Percentiles rank a stretch among this genome's conserved stretches.
These are phyloP conservation scores for Phialophora macrospora DNA, from an alignment of 2,329 filamentous ascomycete genomes.

Conservation along the genomic window DNA sequence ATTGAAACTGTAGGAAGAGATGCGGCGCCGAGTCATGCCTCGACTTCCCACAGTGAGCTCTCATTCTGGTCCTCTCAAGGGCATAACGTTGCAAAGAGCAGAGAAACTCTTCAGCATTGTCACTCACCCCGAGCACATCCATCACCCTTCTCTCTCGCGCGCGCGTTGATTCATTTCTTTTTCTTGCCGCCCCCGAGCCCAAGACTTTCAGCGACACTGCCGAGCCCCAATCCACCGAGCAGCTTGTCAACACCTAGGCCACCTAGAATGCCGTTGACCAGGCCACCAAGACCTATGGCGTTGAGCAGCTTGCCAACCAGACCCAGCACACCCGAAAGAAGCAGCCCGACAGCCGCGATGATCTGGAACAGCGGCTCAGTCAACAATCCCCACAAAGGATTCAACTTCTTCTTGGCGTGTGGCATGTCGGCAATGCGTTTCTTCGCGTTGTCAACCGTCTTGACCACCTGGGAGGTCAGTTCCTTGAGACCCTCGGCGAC, in stretches of 20 bases:
- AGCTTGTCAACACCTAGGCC: constrained; percentile 77
- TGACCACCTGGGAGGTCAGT: constrained; percentile 77
- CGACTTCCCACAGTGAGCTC: neutral
- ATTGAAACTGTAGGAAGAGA: neutral
- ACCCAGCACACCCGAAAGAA: constrained; percentile 81
- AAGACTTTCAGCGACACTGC: constrained; percentile 55
- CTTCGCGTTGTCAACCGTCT: constrained; percentile 85
- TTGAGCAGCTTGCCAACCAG: constrained; percentile 81
- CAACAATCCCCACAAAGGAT: constrained; percentile 83
- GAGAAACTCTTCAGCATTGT: neutral
- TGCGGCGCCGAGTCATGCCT: neutral
- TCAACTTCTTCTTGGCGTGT: constrained; percentile 91
- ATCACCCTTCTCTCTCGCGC: neutral
- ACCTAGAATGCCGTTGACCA: constrained; percentile 79
- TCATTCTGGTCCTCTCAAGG: neutral
- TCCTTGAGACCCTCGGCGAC: constrained; percentile 85
- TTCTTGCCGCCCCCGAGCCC: constrained; percentile 61
- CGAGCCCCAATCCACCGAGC: constrained; percentile 72
- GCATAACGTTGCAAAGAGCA: neutral
- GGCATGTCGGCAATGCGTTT: constrained; percentile 90
- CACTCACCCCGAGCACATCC: neutral
- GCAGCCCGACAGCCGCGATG: constrained; percentile 80
- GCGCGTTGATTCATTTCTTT: constrained; percentile 51
- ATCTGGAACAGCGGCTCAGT: constrained; percentile 91
- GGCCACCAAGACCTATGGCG: constrained; percentile 78